phyloP scores from a whole-genome alignment of 2,329 filamentous ascomycete species.

The Byssothecium circinans region DNA sequence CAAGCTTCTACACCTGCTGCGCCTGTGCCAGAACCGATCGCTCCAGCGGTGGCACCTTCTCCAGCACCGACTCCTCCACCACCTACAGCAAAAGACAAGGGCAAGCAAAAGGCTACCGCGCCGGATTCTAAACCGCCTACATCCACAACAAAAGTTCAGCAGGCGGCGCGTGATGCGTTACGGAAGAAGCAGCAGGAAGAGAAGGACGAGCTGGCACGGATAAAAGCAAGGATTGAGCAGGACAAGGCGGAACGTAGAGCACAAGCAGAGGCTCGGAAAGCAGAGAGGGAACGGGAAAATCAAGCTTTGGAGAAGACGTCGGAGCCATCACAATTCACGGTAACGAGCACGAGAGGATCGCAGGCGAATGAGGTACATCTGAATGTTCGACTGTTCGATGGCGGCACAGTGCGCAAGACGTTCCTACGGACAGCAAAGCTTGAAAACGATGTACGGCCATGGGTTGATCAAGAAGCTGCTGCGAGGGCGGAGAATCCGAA shows the following conservation, averaged over 20 bases:
- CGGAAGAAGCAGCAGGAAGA: conserved; percentile 66
- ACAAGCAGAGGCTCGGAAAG: conserved; percentile 36
- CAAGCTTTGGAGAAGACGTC: conserved; percentile 8
- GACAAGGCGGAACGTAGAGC: conserved; percentile 69
- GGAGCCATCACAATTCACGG: conserved; percentile 6
- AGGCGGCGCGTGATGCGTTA: conserved; percentile 48
- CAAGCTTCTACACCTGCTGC: conserved; percentile 2
- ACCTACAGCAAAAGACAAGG: conserved; percentile 32
- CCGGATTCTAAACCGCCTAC: conserved; percentile 42
- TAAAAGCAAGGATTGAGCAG: conserved; percentile 74
- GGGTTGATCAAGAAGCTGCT: conserved; percentile 64
- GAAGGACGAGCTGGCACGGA: conserved; percentile 68
- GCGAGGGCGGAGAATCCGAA: conserved; percentile 24
- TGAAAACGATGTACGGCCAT: conserved; percentile 67
- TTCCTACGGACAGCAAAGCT: conserved; percentile 70
- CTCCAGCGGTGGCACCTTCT: not conserved
- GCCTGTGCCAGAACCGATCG: not conserved
- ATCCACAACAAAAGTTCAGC: conserved; percentile 42
- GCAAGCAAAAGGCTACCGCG: conserved; percentile 47
- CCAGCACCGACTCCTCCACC: conserved; percentile 12
- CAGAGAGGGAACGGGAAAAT: conserved; percentile 35
- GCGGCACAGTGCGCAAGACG: conserved; percentile 71
- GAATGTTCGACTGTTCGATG: conserved; percentile 82
- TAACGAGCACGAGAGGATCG: conserved; percentile 27
- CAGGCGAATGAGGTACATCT: conserved; percentile 50